Base-by-base conservation (phyloP, 225 moss, liverwort and hornwort genomes). In the Straminergon stramineum region DNA sequence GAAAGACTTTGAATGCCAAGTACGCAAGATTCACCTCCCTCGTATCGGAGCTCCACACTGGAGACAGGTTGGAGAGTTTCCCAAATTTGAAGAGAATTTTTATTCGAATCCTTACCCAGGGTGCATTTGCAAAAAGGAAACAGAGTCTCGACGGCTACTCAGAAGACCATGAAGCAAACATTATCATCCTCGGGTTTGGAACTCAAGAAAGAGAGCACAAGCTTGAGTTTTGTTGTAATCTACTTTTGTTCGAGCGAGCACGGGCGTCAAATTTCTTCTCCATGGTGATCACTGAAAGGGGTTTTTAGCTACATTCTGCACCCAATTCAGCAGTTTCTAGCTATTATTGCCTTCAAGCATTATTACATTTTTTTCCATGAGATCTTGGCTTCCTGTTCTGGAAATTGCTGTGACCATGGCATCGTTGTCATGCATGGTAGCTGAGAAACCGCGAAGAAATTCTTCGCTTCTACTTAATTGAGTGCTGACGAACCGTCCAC, bases 31-130 rank as follows among this genome's bases (percentile, higher is more conserved):
- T 35, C 96, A 96, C 79, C 79, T 63, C 22, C 75, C 35, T 8
- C 88, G 96, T 68, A 96, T 78, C 52, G 96, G 96, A 67, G 90
- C 93, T 41, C 96, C 95, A 24, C 96, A 91, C 56, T 86, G 73
- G 86, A 85, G 96, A 74, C 82, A 91, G n/a, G 70, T 45, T 5
- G 92, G 94, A 53, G 95, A 93, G 68, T 66, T 89, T 4, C 92
- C 93, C 37, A 96, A 96, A 58, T 84, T 87, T 27, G 96, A 96
- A 75, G 96, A 96, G 77, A 96, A 96, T 41, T 96, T 96, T 84
- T 96, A 95, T 39, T 96, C 96, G 80, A 96, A 96, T 76, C 96
- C 96, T 37, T 90, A 95, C 84, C 96, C 95, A 63, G 95, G 95
- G 67, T 96, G 95, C 86, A 92, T 95, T 77, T 96, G 96, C 82